phyloP scores from a whole-genome alignment of 352 stramenopile species.

The Plasmopara muralis region DNA sequence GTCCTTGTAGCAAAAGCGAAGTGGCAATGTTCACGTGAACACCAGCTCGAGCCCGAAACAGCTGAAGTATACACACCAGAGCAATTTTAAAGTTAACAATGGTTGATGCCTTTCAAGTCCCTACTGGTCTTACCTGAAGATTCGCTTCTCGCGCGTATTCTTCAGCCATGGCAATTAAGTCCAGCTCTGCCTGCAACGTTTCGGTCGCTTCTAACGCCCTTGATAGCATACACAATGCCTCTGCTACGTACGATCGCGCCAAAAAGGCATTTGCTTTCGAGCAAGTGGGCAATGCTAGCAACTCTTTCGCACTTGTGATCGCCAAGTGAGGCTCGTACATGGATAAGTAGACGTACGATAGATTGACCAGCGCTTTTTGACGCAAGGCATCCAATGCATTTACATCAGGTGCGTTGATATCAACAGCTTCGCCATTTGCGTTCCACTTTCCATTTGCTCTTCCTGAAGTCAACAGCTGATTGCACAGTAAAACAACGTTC shows the following conservation, averaged over 20 bases:
- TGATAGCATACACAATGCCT: slow-evolving; percentile 86
- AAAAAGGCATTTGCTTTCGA: slow-evolving; percentile 76
- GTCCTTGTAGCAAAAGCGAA: slow-evolving; percentile 64
- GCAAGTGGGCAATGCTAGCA: slow-evolving; percentile 59
- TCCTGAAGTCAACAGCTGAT: slow-evolving; percentile 55
- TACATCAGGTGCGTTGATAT: slow-evolving; percentile 32
- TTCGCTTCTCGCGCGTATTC: slow-evolving; percentile 74
- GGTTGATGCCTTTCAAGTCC: background rate
- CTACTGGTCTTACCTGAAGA: slow-evolving; percentile 38
- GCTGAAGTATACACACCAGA: slow-evolving; percentile 12
- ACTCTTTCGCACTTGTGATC: slow-evolving; percentile 73
- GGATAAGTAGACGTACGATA: slow-evolving; percentile 88
- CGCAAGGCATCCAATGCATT: slow-evolving; percentile 61
- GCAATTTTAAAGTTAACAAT: background rate
- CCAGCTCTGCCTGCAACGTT: slow-evolving; percentile 59
- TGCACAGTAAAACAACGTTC: slow-evolving; percentile 78
- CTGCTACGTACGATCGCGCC: slow-evolving; percentile 81
- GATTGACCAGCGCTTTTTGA: slow-evolving; percentile 82
- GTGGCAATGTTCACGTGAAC: slow-evolving; percentile 85
- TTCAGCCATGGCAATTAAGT: slow-evolving; percentile 70
- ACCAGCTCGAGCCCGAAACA: slow-evolving; percentile 57
- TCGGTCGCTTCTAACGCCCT: slow-evolving; percentile 73
- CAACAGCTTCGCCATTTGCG: slow-evolving; percentile 13
- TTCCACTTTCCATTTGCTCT: slow-evolving; percentile 28
- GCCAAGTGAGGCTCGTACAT: slow-evolving; percentile 88